Base-by-base conservation (phyloP, 169 alveolate genomes). In the Neospora caninum region DNA sequence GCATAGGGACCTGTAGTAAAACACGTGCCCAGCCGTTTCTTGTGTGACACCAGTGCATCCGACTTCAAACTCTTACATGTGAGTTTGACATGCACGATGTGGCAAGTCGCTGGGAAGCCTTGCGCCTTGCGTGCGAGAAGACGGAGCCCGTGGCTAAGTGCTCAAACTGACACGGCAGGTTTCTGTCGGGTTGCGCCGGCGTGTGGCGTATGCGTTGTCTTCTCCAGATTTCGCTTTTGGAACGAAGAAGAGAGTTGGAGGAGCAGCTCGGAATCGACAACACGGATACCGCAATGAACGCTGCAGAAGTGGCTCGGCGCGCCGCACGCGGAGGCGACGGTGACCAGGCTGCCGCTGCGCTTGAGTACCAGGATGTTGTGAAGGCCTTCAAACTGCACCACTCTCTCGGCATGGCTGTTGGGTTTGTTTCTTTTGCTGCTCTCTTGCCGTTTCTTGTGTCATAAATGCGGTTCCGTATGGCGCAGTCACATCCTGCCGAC, bases 381-480 rank as follows among this genome's bases (percentile, higher is more conserved):
- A 92, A 83, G 88, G 69, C 92, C 42, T 92, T 92, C 92, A 82
- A 49, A 54, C 38, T 70, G 58, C 54, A 80, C 84, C 91, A 92
- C 41, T 69, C 92, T 64, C 88, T 92, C 43, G 94, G 94, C 54
- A 84, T 84, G 92, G 94, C 92, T 34, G 88, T 88, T 34, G 88
- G 92, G 4, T 58, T 38, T 86, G 45, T 92, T 36, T 83, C 94
- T n/a, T 86, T 92, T 42, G 86, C 88, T 39, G 58, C 92, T 22
- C 94, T 92, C 54, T 38, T 92, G 34, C 94, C 94, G 41, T 92
- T 92, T 70, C 86, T 92, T 2, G 88, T 92, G 18, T 82, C 94
- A 16, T 92, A 92, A 69, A 41, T 20, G 58, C 13, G 78, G 34
- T 13, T 20, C 78, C 34, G 34, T 29, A 64, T 64, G 78, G 78